These are phyloP conservation scores for Aspergillus taichungensis DNA, from an alignment of 495 filamentous ascomycete species.

Conservation along the genomic window DNA sequence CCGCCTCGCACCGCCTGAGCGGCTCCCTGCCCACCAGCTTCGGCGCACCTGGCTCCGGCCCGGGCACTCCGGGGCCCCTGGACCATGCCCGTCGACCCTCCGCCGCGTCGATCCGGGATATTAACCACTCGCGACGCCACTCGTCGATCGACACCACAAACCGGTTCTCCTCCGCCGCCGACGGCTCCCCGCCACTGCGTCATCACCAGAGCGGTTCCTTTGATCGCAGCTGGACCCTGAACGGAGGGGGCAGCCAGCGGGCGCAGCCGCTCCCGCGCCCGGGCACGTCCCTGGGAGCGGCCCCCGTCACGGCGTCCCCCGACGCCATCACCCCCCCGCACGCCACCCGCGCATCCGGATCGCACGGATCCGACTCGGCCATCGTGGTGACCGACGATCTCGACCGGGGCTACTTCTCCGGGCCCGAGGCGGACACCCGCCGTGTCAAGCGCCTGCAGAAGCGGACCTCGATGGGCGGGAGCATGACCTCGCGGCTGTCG, in stretches of 20 bases:
- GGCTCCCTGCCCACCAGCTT: conserved; percentile 17
- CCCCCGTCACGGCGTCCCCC: conserved; percentile 13
- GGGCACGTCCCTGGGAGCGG: conserved; percentile 27
- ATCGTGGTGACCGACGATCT: conserved; percentile 45
- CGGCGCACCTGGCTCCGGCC: conserved; percentile 22
- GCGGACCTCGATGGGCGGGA: conserved; percentile 47
- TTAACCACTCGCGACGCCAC: conserved; percentile 79
- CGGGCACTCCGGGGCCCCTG: conserved; percentile 28
- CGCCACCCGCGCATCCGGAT: conserved; percentile 14
- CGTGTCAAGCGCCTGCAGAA: conserved; percentile 69
- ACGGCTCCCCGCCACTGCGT: conserved; percentile 15
- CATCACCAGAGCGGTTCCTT: conserved; percentile 84
- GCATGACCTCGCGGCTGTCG: conserved; percentile 51
- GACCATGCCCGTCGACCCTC: conserved; percentile 58
- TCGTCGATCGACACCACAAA: conserved; percentile 65
- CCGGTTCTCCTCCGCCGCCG: conserved; percentile 26
- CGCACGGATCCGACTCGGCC: conserved; percentile 19
- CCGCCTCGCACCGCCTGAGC: conserved; percentile 22
- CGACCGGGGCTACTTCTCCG: conserved; percentile 91
- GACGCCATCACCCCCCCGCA: conserved; percentile 11
- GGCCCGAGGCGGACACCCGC: conserved; percentile 70
- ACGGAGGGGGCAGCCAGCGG: conserved; percentile 15
- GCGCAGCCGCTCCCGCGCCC: conserved; percentile 22
- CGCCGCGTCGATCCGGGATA: conserved; percentile 73
- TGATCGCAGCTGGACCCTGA: conserved; percentile 81